phyloP scores from a whole-genome alignment of 768 basidiomycete genomes.

The Phanerochaete carnosa region DNA sequence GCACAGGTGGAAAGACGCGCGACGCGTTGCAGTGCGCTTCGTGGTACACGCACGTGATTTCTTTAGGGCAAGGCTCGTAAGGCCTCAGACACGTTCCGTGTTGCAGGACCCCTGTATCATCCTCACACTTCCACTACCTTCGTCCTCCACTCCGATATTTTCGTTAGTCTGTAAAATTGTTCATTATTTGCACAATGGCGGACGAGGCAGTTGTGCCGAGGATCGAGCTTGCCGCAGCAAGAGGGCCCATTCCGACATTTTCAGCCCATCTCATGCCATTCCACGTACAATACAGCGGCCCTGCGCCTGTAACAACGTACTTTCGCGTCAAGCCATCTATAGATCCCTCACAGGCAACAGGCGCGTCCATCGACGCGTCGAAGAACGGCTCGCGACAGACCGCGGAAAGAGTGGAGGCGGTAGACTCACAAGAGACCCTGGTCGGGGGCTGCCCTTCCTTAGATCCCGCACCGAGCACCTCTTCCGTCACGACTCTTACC shows the following conservation, averaged over 20 bases:
- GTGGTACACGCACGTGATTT: neutral
- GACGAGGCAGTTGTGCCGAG: neutral
- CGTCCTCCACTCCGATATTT: neutral
- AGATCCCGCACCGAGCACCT: neutral
- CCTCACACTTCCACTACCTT: neutral
- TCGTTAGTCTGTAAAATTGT: neutral
- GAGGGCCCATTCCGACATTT: conserved; percentile 33
- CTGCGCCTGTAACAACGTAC: conserved; percentile 72
- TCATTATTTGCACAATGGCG: neutral
- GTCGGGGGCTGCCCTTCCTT: conserved; percentile 3
- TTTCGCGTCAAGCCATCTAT: conserved; percentile 51
- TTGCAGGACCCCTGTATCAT: no score
- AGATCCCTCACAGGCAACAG: conserved; percentile 14
- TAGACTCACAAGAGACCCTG: conserved; percentile 11
- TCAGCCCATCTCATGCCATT: conserved; percentile 82
- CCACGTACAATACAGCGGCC: conserved; percentile 65
- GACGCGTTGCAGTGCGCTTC: neutral
- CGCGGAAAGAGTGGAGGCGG: neutral
- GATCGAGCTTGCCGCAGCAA: conserved; percentile 6
- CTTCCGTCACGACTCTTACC: neutral
- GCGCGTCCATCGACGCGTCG: neutral
- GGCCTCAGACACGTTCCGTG: neutral
- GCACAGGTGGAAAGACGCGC: no score
- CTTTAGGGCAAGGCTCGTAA: neutral
- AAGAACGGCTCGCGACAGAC: conserved; percentile 3